Conservation (phyloP, 148 eudicot genomes). For the Mesembryanthemum crystallinum region DNA sequence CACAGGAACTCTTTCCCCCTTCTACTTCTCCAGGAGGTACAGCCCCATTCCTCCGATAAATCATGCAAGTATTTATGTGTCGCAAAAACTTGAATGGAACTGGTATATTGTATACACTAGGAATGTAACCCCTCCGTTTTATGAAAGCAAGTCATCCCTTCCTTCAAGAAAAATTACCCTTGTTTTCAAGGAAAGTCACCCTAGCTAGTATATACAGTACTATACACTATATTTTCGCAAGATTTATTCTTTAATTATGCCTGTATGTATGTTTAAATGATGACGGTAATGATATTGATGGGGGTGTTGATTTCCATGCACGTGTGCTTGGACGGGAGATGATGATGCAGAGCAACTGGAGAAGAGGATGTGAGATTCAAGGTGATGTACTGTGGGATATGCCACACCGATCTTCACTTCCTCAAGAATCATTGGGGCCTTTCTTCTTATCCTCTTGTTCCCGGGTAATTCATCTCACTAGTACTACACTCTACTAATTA, state of each 20-base stretch:
- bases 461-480: slow-evolving; percentile 26
- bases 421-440: slow-evolving; percentile 37
- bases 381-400: slow-evolving; percentile 45
- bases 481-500: too few species aligned
- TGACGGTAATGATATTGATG: too few species aligned
- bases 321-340: not conserved
- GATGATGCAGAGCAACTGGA: slow-evolving; percentile 34
- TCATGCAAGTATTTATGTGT: not conserved
- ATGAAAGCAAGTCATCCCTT: too few species aligned
- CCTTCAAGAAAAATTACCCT: too few species aligned
- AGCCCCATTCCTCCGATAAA: not conserved
- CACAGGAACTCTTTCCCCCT: slow-evolving; percentile 31
- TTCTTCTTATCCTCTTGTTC: slow-evolving; percentile 35
- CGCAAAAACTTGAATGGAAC: too few species aligned
- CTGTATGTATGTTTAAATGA: not conserved
- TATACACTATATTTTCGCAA: too few species aligned
- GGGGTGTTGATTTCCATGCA: too few species aligned
- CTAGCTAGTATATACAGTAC: too few species aligned
- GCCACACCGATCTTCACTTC: slow-evolving; percentile 45
- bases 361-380: slow-evolving; percentile 43
- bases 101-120: too few species aligned
- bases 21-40: slow-evolving; percentile 30
- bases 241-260: too few species aligned
- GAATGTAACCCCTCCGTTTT: too few species aligned
- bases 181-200: too few species aligned